Evolutionary conservation across 2,329 filamentous ascomycete species (phyloP), one percentile per base, ranked within the genome.

Genomic region (Ascocoryne sarcoides): DNA sequence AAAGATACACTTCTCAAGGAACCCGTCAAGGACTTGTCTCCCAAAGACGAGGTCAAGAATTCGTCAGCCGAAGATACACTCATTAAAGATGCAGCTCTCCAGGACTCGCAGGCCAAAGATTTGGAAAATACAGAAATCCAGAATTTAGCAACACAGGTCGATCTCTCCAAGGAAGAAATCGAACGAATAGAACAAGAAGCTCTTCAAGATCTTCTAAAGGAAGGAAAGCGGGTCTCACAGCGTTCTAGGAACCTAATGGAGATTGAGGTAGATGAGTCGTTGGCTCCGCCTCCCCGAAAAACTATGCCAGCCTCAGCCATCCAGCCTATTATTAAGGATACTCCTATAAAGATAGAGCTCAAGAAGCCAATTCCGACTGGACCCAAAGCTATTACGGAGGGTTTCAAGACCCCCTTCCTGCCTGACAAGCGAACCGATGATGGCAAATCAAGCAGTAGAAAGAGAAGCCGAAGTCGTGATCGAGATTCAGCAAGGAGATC

Each of bases 271-370:
- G 58, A 61, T 37, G 48, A 58, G 21, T 51, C 44, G 15, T 43
- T 61, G 17, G 56, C 57, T 15, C 58, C 59, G 28, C 59, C 58
- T 19, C 58, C 59, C 16, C 46, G 57, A 36, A 60, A 61, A 38
- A 39, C 51, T 3, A 52, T 52, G 40, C 51, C 58, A 34, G 50
- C 53, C 18, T 61, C 58, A 8, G 59, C 58, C 10, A 60, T 61
- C 39, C 54, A 52, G 12, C 57, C 58, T 4, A 58, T 59, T 15
- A 53, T 53, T 31, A 45, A 50, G 39, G 55, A 56, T 37, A 50
- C 52, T 1, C 43, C 49, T 16, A 18, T 45, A 4, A 59, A 53
- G 38, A 42, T 45, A n/a, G 58, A 57, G 15, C 23, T 44, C 12
- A 59, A 57, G 42, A 58, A 56, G 29, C 35, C 47, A n/a, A 12